Conservation (phyloP, 352 stramenopile genomes). For the Phytophthora quininea region DNA sequence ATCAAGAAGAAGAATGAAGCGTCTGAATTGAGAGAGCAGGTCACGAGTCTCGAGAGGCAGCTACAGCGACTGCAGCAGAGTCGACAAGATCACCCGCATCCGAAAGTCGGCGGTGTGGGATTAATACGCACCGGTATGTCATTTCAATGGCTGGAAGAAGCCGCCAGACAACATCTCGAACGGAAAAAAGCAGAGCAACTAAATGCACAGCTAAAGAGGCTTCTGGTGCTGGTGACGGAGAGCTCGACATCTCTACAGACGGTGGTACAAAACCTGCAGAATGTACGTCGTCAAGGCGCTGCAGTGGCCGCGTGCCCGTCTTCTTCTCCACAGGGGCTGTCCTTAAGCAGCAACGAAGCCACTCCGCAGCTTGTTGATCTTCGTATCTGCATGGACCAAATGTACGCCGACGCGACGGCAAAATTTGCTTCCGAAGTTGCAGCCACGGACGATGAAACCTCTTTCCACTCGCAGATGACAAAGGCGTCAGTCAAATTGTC, state of each 20-base stretch:
- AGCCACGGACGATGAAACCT: background rate
- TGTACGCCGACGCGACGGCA: constrained; percentile 15
- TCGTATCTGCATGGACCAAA: constrained; percentile 14
- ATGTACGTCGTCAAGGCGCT: constrained; percentile 14
- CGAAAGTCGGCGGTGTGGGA: too few species aligned
- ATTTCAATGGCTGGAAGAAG: constrained; percentile 21
- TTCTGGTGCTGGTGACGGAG: constrained; percentile 21
- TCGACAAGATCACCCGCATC: too few species aligned
- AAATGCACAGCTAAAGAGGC: constrained; percentile 18
- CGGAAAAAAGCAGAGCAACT: constrained; percentile 25
- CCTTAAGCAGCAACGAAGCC: constrained; percentile 25
- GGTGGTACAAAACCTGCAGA: constrained; percentile 23
- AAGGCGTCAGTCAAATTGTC: constrained; percentile 1
- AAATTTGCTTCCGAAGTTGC: constrained; percentile 6
- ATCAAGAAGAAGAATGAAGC: constrained; percentile 35
- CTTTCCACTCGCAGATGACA: constrained; percentile 26
- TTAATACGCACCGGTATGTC: background rate
- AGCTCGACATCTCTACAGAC: constrained; percentile 17
- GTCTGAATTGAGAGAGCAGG: constrained; percentile 23
- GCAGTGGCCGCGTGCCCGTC: constrained; percentile 11
- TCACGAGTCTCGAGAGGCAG: constrained; percentile 23
- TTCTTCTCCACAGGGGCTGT: constrained; percentile 9
- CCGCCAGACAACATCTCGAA: constrained; percentile 9
- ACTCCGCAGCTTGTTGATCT: constrained; percentile 28
- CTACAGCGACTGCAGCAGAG: constrained; percentile 18